Evolutionary conservation across 257 asterid species (phyloP).

Genomic region (Gardenia jasminoides): DNA sequence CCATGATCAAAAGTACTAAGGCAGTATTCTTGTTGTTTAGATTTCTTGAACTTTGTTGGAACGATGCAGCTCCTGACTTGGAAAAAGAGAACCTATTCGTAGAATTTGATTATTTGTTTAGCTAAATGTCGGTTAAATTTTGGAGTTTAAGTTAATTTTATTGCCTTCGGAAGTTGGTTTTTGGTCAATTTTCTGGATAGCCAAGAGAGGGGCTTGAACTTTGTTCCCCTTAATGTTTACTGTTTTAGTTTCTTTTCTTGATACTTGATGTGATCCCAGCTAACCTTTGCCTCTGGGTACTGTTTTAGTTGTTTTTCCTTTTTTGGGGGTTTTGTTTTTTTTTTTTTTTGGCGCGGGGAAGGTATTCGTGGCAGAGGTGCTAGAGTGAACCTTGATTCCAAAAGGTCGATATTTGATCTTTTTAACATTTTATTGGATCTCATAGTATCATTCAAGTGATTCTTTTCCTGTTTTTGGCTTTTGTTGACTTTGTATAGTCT

Average conservation of each 20-base stretch:
- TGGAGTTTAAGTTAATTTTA: neutral
- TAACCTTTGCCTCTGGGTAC: neutral
- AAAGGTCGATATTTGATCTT: conserved; percentile 12
- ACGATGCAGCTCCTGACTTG: neutral
- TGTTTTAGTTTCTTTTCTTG: neutral
- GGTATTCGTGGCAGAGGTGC: neutral
- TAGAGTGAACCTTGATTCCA: conserved; percentile 1
- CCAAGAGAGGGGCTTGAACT: neutral
- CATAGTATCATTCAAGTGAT: neutral
- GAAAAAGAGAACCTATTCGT: neutral
- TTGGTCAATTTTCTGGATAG: neutral
- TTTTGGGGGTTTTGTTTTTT: too few relatives aligned
- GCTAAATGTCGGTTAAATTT: neutral
- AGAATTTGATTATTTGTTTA: neutral
- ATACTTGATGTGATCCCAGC: conserved; percentile 15
- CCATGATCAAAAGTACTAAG: too few relatives aligned
- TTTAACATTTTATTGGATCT: neutral
- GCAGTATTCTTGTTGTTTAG: neutral
- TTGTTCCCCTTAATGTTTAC: neutral
- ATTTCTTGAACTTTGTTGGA: neutral
- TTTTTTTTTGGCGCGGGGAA: too few relatives aligned
- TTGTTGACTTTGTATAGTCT: neutral
- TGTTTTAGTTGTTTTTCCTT: neutral
- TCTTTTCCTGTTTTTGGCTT: neutral
- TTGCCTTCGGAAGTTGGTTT: neutral